phyloP scores from a whole-genome alignment of 1,284 basidiomycete species.

The Leccinum fuscescens region DNA sequence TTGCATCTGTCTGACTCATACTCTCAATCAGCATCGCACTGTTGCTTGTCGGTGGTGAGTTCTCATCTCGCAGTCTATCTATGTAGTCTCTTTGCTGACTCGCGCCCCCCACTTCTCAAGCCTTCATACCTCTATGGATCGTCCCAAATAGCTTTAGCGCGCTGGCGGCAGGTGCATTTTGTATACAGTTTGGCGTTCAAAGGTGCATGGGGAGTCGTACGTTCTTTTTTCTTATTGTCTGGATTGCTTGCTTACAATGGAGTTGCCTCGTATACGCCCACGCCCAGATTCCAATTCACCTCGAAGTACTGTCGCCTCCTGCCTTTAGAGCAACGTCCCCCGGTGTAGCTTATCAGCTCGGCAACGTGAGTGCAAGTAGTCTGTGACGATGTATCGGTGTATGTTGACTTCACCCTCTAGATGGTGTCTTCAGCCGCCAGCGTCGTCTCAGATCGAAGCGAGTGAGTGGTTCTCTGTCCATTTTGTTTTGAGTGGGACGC shows the following conservation, averaged over 20 bases:
- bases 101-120: conserved; percentile 21
- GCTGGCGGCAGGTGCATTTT: conserved; percentile 81
- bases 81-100: neutral
- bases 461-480: conserved; percentile 46
- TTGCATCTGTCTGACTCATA: neutral
- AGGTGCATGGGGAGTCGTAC: conserved; percentile 76
- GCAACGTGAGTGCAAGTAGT: conserved; percentile 47
- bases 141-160: conserved; percentile 64
- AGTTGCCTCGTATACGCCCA: neutral
- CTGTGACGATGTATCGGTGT: neutral
- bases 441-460: conserved; percentile 87
- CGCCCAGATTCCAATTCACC: conserved; percentile 74
- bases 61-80: neutral
- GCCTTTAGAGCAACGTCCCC: conserved; percentile 93
- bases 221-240: conserved; percentile 20
- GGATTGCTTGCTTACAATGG: conserved; percentile 5
- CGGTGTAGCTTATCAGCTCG: conserved; percentile 87
- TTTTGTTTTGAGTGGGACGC: neutral
- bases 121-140: conserved; percentile 85
- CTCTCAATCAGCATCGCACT: conserved; percentile 50
- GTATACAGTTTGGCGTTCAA: conserved; percentile 82
- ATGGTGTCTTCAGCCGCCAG: conserved; percentile 77
- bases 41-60: conserved; percentile 45
- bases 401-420: conserved; percentile 32
- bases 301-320: conserved; percentile 86